Conservation (phyloP, 1,284 basidiomycete genomes). For the Puccinia novopanici region DNA sequence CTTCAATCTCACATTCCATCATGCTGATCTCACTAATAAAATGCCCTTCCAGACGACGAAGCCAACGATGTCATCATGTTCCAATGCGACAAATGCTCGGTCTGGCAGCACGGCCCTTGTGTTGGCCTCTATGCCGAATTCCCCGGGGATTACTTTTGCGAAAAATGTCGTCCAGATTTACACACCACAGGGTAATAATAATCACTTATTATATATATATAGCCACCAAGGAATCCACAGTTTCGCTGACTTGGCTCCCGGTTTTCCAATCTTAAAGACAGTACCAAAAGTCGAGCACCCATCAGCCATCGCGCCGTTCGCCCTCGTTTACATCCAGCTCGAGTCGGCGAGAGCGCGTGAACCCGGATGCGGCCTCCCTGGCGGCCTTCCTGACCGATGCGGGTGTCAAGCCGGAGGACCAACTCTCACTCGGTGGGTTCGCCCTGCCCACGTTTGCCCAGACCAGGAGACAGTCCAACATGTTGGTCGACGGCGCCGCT, state of each 20-base stretch:
- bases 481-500: conserved; percentile 23
- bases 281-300: conserved; percentile 35
- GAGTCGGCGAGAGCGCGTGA: conserved; percentile 25
- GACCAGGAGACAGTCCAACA: conserved; percentile 35
- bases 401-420: conserved; percentile 38
- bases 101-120: conserved; percentile 97
- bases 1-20: not conserved
- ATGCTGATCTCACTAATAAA: conserved; percentile 53
- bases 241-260: conserved; percentile 44
- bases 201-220: not conserved
- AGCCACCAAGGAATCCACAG: not conserved
- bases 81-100: conserved; percentile 92
- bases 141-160: conserved; percentile 75
- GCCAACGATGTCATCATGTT: conserved; percentile 78
- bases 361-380: conserved; percentile 34
- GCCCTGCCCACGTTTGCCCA: conserved; percentile 38
- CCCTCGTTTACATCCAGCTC: conserved; percentile 27
- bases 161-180: conserved; percentile 84
- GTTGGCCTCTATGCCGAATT: conserved; percentile 81
- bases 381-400: conserved; percentile 41
- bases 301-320: conserved; percentile 3
- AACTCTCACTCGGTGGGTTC: conserved; percentile 35
- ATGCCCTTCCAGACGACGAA: conserved; percentile 66
- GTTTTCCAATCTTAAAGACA: conserved; percentile 7
- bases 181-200: conserved; percentile 62